These are phyloP conservation scores for Neodidymelliopsis sp. DNA, from an alignment of 2,329 filamentous ascomycete species.

Conservation along the genomic window DNA sequence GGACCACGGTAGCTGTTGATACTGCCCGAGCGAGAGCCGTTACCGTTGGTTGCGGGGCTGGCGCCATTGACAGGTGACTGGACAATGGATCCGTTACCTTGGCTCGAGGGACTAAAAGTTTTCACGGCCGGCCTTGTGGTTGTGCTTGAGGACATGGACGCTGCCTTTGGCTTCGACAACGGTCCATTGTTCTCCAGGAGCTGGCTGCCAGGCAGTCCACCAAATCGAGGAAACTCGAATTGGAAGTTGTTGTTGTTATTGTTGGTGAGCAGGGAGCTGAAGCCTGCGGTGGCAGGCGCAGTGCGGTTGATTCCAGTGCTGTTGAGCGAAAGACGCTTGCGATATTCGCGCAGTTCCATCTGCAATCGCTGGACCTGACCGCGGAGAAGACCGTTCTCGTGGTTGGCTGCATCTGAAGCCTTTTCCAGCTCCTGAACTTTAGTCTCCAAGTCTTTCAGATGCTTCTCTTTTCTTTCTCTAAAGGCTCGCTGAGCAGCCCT, in stretches of 20 bases:
- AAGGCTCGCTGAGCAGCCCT: conserved; percentile 68
- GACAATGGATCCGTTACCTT: conserved; percentile 32
- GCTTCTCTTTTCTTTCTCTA: conserved; percentile 69
- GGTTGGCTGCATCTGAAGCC: conserved; percentile 79
- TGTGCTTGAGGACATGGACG: conserved; percentile 30
- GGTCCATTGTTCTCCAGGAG: conserved; percentile 61
- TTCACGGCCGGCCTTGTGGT: conserved; percentile 40
- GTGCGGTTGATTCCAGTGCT: conserved; percentile 57
- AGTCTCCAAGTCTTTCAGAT: conserved; percentile 73
- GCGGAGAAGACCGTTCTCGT: conserved; percentile 84
- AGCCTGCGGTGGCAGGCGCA: conserved; percentile 55
- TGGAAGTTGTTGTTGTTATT: conserved; percentile 76
- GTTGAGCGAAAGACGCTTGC: conserved; percentile 78
- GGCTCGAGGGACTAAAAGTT: conserved; percentile 49
- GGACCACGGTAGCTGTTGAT: conserved; percentile 35
- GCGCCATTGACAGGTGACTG: conserved; percentile 41
- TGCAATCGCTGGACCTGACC: conserved; percentile 90
- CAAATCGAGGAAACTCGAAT: conserved; percentile 96
- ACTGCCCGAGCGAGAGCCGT: conserved; percentile 45
- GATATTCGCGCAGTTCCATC: conserved; percentile 85
- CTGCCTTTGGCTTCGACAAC: conserved; percentile 42
- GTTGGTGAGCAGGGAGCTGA: conserved; percentile 55
- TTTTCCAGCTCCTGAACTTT: conserved; percentile 75
- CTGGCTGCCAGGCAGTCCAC: conserved; percentile 63
- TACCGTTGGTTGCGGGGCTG: conserved; percentile 42